Conservation (phyloP, 441 rosid species). For the Omphalea diandra region DNA sequence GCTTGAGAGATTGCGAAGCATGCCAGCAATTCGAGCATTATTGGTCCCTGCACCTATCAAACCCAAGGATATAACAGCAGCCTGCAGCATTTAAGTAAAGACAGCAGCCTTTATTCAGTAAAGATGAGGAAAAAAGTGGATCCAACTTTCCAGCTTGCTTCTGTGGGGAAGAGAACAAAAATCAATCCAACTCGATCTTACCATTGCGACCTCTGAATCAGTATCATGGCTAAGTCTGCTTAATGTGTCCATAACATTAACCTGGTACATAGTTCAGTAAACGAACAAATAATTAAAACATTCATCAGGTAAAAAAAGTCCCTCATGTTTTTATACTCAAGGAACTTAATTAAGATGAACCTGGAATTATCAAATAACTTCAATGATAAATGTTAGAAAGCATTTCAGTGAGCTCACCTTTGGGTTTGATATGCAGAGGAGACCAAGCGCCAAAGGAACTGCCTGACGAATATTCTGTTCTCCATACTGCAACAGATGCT, state of each 20-base stretch:
- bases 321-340: neutral
- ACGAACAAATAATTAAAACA: neutral
- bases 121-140: too few species aligned
- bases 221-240: slow-evolving; percentile 97
- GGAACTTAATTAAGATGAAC: neutral
- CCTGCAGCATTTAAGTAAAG: slow-evolving; percentile 46
- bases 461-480: slow-evolving; percentile 84
- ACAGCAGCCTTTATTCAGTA: slow-evolving; percentile 1
- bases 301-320: slow-evolving; percentile 7
- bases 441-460: slow-evolving; percentile 97
- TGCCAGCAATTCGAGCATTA: slow-evolving; percentile 90
- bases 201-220: slow-evolving; percentile 96
- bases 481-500: slow-evolving; percentile 91
- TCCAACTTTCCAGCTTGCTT: too few species aligned
- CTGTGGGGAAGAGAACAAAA: too few species aligned
- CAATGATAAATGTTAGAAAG: neutral
- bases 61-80: slow-evolving; percentile 88
- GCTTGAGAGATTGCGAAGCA: slow-evolving; percentile 92
- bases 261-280: slow-evolving; percentile 39
- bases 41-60: slow-evolving; percentile 97
- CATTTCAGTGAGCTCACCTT: slow-evolving; percentile 42
- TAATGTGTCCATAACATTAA: slow-evolving; percentile 90
- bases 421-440: slow-evolving; percentile 94
- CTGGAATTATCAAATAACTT: neutral
- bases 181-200: slow-evolving; percentile 30